Evolutionary conservation across 1,284 basidiomycete genomes (phyloP).

Genomic region (Ustilago vetiveriae): DNA sequence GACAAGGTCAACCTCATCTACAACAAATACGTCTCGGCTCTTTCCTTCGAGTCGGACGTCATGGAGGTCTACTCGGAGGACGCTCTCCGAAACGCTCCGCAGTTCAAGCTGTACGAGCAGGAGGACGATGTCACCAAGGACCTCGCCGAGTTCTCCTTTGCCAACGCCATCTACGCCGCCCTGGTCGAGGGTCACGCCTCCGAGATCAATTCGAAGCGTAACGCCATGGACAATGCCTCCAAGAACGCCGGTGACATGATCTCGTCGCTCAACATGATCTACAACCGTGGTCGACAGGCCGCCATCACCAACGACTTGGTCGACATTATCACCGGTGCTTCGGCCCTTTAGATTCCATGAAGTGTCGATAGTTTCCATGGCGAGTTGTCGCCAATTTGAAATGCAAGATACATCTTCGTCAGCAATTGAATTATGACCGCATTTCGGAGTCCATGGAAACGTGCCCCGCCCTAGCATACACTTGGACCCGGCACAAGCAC

Average conservation of each 20-base stretch:
- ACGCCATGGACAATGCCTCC: constrained; percentile 99
- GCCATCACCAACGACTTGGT: constrained; percentile 95
- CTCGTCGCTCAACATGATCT: constrained; percentile 64
- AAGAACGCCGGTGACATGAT: constrained; percentile 81
- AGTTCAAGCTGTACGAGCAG: constrained; percentile 66
- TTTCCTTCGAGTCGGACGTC: constrained; percentile 85
- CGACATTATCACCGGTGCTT: constrained; percentile 88
- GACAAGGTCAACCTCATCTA: constrained; percentile 87
- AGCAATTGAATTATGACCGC: too few relatives aligned
- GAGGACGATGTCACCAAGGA: constrained; percentile 84
- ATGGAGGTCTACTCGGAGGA: constrained; percentile 73
- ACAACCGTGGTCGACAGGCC: constrained; percentile 99
- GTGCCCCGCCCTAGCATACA: too few relatives aligned
- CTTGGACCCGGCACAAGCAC: too few relatives aligned
- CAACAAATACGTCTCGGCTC: constrained; percentile 93
- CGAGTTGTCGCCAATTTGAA: constrained; percentile 4
- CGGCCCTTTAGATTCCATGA: constrained; percentile 64
- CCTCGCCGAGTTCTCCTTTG: constrained; percentile 92
- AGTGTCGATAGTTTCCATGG: not conserved
- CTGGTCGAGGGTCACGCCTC: constrained; percentile 96
- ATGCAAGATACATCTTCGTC: not conserved
- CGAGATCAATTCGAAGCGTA: constrained; percentile 82
- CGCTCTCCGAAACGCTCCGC: constrained; percentile 72
- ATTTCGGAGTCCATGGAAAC: too few relatives aligned
- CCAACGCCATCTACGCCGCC: constrained; percentile 94